These are phyloP conservation scores for Coemansia sp. DNA, from an alignment of 192 early-diverging fungal species.

Conservation along the genomic window DNA sequence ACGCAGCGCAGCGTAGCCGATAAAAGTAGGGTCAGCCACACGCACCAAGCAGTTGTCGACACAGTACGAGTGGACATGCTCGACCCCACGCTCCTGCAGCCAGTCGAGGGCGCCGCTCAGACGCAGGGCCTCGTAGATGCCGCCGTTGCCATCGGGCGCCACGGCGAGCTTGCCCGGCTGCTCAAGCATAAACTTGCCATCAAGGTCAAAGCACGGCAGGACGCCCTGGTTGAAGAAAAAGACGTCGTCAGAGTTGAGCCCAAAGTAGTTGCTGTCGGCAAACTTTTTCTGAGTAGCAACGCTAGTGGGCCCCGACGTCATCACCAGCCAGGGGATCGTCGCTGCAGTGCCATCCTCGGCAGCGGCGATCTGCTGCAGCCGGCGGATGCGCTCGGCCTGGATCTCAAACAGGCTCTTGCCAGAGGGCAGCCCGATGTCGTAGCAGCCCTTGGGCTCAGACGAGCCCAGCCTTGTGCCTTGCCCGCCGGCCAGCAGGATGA, in stretches of 20 bases:
- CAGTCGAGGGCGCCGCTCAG: slow-evolving; percentile 78
- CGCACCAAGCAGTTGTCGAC: slow-evolving; percentile 98
- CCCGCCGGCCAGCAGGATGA: slow-evolving; percentile 91
- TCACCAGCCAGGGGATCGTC: slow-evolving; percentile 96
- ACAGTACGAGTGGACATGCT: slow-evolving; percentile 92
- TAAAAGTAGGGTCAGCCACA: slow-evolving; percentile 94
- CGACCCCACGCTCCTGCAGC: slow-evolving; percentile 78
- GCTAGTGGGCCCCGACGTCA: slow-evolving; percentile 95
- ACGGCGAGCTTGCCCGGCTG: slow-evolving; percentile 71
- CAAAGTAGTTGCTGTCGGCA: slow-evolving; percentile 82
- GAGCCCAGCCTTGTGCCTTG: slow-evolving; percentile 85
- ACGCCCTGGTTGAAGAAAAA: slow-evolving; percentile 96
- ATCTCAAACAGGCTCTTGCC: slow-evolving; percentile 88
- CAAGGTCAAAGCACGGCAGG: slow-evolving; percentile 85
- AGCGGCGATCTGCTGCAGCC: slow-evolving; percentile 74
- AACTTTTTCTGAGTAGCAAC: slow-evolving; percentile 78
- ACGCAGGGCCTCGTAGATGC: slow-evolving; percentile 92
- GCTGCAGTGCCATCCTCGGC: slow-evolving; percentile 32
- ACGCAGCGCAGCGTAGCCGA: slow-evolving; percentile 88
- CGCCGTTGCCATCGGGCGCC: slow-evolving; percentile 90
- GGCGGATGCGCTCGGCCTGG: slow-evolving; percentile 90
- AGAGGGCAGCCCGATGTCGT: slow-evolving; percentile 89
- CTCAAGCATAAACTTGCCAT: slow-evolving; percentile 95
- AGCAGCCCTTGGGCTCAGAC: slow-evolving; percentile 89
- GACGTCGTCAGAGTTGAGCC: slow-evolving; percentile 79